Evolutionary conservation across 179 eudicot species (phyloP).

Genomic region (Patellifolia procumbens): DNA sequence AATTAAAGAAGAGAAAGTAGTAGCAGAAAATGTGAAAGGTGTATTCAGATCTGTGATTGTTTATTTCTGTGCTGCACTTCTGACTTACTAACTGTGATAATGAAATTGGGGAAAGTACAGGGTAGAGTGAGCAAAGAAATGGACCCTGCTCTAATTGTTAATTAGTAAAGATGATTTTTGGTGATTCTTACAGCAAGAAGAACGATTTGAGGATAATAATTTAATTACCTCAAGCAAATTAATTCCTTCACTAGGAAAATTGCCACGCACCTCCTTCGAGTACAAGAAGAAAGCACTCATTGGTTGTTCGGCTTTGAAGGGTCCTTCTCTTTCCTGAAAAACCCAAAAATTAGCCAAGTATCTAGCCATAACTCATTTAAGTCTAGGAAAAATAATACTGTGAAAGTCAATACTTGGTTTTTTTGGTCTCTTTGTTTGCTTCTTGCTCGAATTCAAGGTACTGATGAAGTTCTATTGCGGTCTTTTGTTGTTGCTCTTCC

Average conservation of each 20-base stretch:
- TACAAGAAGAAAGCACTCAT: constrained; percentile 77
- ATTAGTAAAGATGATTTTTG: too few relatives aligned
- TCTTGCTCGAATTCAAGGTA: constrained; percentile 79
- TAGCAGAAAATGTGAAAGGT: too few relatives aligned
- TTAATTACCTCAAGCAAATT: too few relatives aligned
- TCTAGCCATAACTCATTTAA: background rate
- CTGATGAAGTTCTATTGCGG: constrained; percentile 92
- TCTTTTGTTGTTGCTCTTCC: constrained; percentile 79
- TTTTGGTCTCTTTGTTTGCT: constrained; percentile 61
- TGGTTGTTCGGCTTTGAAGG: constrained; percentile 92
- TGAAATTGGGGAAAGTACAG: too few relatives aligned
- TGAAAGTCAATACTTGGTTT: constrained; percentile 45
- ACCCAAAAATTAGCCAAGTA: background rate
- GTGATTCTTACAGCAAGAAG: too few relatives aligned
- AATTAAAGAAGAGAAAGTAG: too few relatives aligned
- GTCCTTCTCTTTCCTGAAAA: constrained; percentile 80
- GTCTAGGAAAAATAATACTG: background rate
- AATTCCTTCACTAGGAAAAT: constrained; percentile 60
- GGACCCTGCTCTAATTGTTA: too few relatives aligned
- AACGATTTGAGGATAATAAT: too few relatives aligned
- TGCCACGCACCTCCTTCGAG: constrained; percentile 54
- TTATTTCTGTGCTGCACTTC: too few relatives aligned
- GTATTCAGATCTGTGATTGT: too few relatives aligned
- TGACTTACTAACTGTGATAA: too few relatives aligned
- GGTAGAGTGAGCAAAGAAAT: too few relatives aligned